These are phyloP conservation scores for Salvia miltiorrhiza DNA, from an alignment of 257 asterid genomes.

Conservation along the genomic window DNA sequence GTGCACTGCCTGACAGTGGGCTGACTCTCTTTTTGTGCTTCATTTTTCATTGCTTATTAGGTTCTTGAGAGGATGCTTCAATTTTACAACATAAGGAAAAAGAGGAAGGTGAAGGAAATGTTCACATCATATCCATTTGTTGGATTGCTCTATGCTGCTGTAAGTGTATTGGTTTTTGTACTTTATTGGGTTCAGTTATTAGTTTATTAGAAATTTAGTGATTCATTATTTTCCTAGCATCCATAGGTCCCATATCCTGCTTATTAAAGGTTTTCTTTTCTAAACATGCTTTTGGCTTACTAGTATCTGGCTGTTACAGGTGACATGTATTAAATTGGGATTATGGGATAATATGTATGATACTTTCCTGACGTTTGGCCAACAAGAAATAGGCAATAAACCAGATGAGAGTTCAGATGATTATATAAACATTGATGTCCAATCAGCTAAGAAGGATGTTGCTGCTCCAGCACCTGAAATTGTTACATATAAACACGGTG, in stretches of 20 bases:
- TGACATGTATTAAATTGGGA: constrained; percentile 64
- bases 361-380: constrained; percentile 38
- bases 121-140: constrained; percentile 60
- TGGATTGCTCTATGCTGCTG: constrained; percentile 87
- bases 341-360: constrained; percentile 75
- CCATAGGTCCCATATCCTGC: neutral
- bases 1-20: neutral
- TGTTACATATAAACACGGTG: constrained; percentile 39
- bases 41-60: constrained; percentile 32
- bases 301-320: constrained; percentile 47
- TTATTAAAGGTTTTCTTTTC: constrained; percentile 11
- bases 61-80: constrained; percentile 77
- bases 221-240: neutral
- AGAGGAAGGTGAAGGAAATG: constrained; percentile 43
- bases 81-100: constrained; percentile 39
- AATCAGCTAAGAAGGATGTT: constrained; percentile 48
- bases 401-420: constrained; percentile 40
- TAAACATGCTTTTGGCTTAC: constrained; percentile 16
- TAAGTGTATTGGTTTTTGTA: constrained; percentile 36
- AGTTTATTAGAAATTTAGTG: neutral
- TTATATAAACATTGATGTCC: constrained; percentile 51
- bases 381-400: constrained; percentile 30
- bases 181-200: constrained; percentile 3
- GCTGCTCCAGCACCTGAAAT: constrained; percentile 29
- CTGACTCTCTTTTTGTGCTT: neutral